A percentile compares a stretch with the other conserved stretches of the same genome.
These are phyloP conservation scores for Betula pendula DNA, from an alignment of 306 rosid genomes.

Conservation along the genomic window DNA sequence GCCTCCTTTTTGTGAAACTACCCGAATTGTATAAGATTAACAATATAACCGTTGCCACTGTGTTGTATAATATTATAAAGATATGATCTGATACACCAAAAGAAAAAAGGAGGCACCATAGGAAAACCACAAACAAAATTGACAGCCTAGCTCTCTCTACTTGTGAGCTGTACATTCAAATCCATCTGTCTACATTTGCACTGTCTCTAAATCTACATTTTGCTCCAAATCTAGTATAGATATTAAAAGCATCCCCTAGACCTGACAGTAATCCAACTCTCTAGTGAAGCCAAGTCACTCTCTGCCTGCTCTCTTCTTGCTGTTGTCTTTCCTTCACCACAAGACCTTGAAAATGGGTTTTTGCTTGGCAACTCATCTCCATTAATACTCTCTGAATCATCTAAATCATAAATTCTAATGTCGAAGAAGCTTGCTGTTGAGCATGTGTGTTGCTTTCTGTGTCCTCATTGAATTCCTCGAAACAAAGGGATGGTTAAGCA, in stretches of 20 bases:
- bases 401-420: constrained; percentile 19
- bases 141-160: constrained; percentile 25
- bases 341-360: constrained; percentile 29
- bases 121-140: neutral
- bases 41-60: no score
- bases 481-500: constrained; percentile 60
- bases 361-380: constrained; percentile 10
- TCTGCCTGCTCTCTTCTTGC: constrained; percentile 23
- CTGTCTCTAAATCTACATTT: neutral
- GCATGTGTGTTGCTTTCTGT: constrained; percentile 2
- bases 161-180: constrained; percentile 28
- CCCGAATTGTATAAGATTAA: no score
- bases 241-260: constrained; percentile 19
- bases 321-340: constrained; percentile 7
- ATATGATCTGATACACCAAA: no score
- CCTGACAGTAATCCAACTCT: constrained; percentile 61
- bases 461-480: constrained; percentile 21
- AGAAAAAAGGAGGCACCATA: no score
- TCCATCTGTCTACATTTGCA: constrained; percentile 11
- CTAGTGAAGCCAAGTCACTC: constrained; percentile 33
- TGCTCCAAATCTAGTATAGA: neutral
- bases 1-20: no score
- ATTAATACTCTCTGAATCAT: constrained; percentile 24
- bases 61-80: no score
- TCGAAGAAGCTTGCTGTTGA: constrained; percentile 56